Evolutionary conservation across 352 stramenopile genomes (phyloP).

Genomic region (Blastocystis sp.): DNA sequence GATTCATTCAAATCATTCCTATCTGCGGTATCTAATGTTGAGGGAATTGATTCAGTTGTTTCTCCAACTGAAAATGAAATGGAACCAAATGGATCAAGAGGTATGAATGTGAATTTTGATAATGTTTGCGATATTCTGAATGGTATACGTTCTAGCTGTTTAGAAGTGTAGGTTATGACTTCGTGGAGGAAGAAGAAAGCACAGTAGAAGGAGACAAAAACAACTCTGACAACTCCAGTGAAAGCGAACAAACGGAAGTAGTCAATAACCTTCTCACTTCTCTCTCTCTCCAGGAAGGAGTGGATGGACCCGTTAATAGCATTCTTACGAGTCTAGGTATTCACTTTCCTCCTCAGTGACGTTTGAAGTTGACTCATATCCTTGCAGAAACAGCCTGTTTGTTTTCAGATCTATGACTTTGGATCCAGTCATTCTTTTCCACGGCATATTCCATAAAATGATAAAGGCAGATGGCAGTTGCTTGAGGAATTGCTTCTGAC

Average conservation of each 20-base stretch:
- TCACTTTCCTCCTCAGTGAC: neutral
- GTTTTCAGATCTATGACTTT: neutral
- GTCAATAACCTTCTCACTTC: conserved; percentile 37
- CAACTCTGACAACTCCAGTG: neutral
- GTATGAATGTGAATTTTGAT: conserved; percentile 1
- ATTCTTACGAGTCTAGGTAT: conserved; percentile 21
- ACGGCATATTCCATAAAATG: too few species aligned
- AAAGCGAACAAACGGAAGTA: neutral
- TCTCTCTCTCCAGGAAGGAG: neutral
- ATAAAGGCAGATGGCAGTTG: neutral
- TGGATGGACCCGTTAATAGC: neutral
- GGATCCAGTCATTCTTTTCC: neutral
- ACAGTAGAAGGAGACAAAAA: too few species aligned
- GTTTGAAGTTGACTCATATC: neutral
- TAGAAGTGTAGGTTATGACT: neutral
- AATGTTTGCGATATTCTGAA: neutral
- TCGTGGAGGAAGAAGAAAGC: too few species aligned
- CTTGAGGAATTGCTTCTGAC: neutral
- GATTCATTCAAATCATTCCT: conserved; percentile 47
- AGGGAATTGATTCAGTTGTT: neutral
- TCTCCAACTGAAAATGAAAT: neutral
- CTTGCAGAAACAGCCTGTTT: too few species aligned
- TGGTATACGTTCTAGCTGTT: neutral
- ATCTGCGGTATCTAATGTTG: conserved; percentile 4
- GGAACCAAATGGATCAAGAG: neutral